Conservation (phyloP, 2,329 filamentous ascomycete species). For the Chalara sp. region DNA sequence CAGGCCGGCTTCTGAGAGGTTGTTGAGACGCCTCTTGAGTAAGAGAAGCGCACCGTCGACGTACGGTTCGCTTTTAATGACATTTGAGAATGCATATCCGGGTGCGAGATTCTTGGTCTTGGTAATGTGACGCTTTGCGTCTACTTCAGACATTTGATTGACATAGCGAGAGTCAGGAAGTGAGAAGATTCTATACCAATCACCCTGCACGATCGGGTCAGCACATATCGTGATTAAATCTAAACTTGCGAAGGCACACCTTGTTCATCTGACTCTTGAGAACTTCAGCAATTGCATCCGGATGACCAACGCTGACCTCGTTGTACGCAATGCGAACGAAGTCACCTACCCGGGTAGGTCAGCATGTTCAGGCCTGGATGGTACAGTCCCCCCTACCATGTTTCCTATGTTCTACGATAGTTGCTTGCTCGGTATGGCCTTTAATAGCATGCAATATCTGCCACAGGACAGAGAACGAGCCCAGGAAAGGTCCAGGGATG, state of each 20-base stretch:
- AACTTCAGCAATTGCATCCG: constrained; percentile 32
- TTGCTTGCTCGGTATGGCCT: constrained; percentile 31
- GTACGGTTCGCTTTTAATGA: constrained; percentile 22
- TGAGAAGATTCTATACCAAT: constrained; percentile 30
- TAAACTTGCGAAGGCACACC: constrained; percentile 14
- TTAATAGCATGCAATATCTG: constrained; percentile 29
- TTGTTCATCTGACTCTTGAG: constrained; percentile 28
- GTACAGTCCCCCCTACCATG: constrained; percentile 24
- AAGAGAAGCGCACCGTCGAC: constrained; percentile 25
- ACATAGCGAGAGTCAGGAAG: constrained; percentile 34
- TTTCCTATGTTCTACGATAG: constrained; percentile 31
- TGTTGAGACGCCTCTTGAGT: constrained; percentile 23
- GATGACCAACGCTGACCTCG: constrained; percentile 35
- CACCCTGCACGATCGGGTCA: constrained; percentile 9
- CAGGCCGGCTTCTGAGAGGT: constrained; percentile 15
- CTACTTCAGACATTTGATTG: constrained; percentile 32
- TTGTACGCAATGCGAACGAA: constrained; percentile 38
- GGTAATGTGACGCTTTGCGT: constrained; percentile 29
- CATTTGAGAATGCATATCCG: constrained; percentile 26
- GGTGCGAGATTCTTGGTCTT: constrained; percentile 28
- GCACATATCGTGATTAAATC: not conserved
- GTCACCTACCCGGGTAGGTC: constrained; percentile 16
- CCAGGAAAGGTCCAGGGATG: constrained; percentile 35
- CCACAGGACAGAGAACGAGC: constrained; percentile 34
- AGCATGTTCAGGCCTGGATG: not conserved